phyloP scores from a whole-genome alignment of 768 basidiomycete species.

The Inosperma sp. region DNA sequence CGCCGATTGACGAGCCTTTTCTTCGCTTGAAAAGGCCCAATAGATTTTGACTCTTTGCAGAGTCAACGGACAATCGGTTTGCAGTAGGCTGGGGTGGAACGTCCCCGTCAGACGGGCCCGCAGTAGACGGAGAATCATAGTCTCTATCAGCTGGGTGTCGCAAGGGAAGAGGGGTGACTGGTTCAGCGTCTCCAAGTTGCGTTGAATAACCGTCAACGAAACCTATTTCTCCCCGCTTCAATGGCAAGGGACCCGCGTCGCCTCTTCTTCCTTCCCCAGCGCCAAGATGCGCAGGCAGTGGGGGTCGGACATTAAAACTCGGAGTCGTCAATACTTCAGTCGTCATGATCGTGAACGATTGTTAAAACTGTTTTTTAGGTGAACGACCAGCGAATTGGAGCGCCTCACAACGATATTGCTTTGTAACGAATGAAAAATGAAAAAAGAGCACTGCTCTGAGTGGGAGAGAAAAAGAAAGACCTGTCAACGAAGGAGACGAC shows the following conservation, averaged over 20 bases:
- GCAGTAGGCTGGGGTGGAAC: not conserved
- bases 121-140: not conserved
- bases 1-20: conserved; percentile 35
- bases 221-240: conserved; percentile 64
- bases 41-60: not conserved
- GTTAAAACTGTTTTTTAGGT: not conserved
- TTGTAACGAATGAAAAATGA: not conserved
- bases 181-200: conserved; percentile 29
- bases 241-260: conserved; percentile 60
- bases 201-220: conserved; percentile 40
- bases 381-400: too few relatives aligned
- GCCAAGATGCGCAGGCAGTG: not conserved
- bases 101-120: not conserved
- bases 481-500: not conserved
- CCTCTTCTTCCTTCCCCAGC: conserved; percentile 30
- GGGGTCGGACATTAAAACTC: not conserved
- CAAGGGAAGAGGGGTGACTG: conserved; percentile 29
- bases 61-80: not conserved
- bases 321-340: too few relatives aligned
- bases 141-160: conserved; percentile 40
- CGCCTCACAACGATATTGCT: not conserved
- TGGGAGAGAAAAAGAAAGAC: not conserved
- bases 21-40: conserved; percentile 36
- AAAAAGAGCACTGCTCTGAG: not conserved
- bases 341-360: not conserved